phyloP scores from a whole-genome alignment of 2,329 filamentous ascomycete species.

The Penicillium occitanis region DNA sequence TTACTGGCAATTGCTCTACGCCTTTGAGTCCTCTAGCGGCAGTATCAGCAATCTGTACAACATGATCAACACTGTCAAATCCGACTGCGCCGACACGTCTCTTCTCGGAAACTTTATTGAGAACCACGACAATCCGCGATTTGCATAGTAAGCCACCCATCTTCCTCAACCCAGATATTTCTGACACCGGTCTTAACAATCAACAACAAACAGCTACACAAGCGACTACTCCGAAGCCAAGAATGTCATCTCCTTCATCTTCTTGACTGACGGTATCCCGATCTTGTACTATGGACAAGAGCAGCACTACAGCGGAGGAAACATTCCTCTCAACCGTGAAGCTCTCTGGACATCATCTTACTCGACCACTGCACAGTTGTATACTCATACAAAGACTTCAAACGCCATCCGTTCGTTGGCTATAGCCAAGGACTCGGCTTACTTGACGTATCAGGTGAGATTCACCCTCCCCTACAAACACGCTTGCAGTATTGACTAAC shows the following conservation, averaged over 20 bases:
- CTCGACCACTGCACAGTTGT: slow-evolving; percentile 49
- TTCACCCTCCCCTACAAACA: not conserved
- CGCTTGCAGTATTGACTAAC: not conserved
- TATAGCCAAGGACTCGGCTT: slow-evolving; percentile 39
- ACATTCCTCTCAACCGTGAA: slow-evolving; percentile 54
- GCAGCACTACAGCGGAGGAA: slow-evolving; percentile 58
- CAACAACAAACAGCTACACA: slow-evolving; percentile 27
- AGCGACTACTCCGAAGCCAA: slow-evolving; percentile 51
- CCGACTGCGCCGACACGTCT: slow-evolving; percentile 45
- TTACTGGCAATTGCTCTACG: slow-evolving; percentile 38
- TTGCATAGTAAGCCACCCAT: slow-evolving; percentile 37
- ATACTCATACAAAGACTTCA: slow-evolving; percentile 48
- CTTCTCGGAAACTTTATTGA: slow-evolving; percentile 58
- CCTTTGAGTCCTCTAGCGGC: slow-evolving; percentile 37
- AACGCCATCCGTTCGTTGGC: slow-evolving; percentile 54
- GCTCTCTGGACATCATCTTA: slow-evolving; percentile 59
- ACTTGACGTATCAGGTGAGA: slow-evolving; percentile 41
- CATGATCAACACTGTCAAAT: slow-evolving; percentile 37
- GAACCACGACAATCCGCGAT: slow-evolving; percentile 63
- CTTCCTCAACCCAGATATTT: not conserved
- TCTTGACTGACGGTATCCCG: slow-evolving; percentile 62
- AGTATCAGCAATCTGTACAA: slow-evolving; percentile 38
- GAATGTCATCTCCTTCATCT: slow-evolving; percentile 62
- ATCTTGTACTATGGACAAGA: slow-evolving; percentile 68
- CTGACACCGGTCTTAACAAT: not conserved